These are phyloP conservation scores for Populus trichocarpa DNA, from an alignment of 441 rosid genomes.

Conservation along the genomic window DNA sequence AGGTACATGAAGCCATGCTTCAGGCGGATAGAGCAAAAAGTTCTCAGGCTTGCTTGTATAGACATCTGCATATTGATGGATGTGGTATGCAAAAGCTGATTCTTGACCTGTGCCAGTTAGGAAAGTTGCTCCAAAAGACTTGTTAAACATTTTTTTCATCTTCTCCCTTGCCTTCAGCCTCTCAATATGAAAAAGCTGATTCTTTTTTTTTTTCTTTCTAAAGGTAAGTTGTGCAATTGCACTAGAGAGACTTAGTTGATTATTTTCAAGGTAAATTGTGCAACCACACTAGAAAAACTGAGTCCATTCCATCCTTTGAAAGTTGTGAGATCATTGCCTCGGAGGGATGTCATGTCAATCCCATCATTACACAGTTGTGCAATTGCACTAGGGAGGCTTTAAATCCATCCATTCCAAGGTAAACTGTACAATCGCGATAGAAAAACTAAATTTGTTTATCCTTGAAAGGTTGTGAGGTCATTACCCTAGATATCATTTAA, in stretches of 20 bases:
- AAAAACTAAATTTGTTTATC: too few species aligned
- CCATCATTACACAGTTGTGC: too few species aligned
- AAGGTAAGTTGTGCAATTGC: too few species aligned
- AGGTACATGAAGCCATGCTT: slow-evolving; percentile 92
- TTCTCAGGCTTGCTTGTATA: slow-evolving; percentile 95
- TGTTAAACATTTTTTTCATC: slow-evolving; percentile 89
- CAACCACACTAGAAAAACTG: too few species aligned
- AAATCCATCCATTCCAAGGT: too few species aligned
- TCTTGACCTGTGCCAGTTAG: slow-evolving; percentile 92
- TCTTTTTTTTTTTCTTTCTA: too few species aligned
- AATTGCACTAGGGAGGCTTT: accelerated
- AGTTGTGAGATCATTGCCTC: too few species aligned
- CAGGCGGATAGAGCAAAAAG: slow-evolving; percentile 70
- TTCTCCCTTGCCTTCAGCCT: slow-evolving; percentile 64
- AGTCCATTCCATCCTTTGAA: accelerated
- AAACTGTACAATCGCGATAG: too few species aligned
- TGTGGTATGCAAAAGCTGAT: slow-evolving; percentile 95
- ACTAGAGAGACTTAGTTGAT: too few species aligned
- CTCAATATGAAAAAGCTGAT: slow-evolving; percentile 23
- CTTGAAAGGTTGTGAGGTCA: too few species aligned
- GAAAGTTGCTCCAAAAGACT: slow-evolving; percentile 93
- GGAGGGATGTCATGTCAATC: too few species aligned
- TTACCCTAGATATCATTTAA: accelerated
- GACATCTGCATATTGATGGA: slow-evolving; percentile 90
- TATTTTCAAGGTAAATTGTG: too few species aligned